Evolutionary conservation across 2,329 filamentous ascomycete genomes (phyloP).

Genomic region (Talaromyces sp.): DNA sequence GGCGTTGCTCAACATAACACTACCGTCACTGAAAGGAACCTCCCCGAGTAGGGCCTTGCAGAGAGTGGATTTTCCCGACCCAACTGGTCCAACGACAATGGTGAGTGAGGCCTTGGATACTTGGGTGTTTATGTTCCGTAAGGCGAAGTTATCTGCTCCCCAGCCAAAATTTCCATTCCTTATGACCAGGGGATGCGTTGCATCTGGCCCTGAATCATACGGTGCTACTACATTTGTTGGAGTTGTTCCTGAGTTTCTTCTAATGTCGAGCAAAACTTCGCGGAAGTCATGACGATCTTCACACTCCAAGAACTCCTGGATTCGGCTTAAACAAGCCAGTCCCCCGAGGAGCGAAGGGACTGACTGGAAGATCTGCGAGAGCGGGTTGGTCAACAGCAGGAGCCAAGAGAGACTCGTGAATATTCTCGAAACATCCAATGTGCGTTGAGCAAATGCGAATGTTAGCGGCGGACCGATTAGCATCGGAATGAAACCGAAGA

Average conservation of each 20-base stretch:
- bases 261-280: not conserved
- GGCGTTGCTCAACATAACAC: not conserved
- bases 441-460: conserved; percentile 8
- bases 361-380: conserved; percentile 18
- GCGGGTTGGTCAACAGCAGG: conserved; percentile 17
- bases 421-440: conserved; percentile 16
- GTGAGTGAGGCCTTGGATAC: conserved; percentile 3
- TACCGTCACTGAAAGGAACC: conserved; percentile 25
- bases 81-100: conserved; percentile 9
- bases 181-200: not conserved
- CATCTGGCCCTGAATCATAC: not conserved
- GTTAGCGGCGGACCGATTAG: conserved; percentile 9
- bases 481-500: conserved; percentile 16
- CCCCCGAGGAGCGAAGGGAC: conserved; percentile 17
- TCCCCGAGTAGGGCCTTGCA: conserved; percentile 32
- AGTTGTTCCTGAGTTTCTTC: not conserved
- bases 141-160: not conserved
- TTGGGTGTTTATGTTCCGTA: not conserved
- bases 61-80: conserved; percentile 32
- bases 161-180: conserved; percentile 4
- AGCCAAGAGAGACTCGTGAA: conserved; percentile 26
- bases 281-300: conserved; percentile 15
- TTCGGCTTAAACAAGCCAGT: conserved; percentile 20
- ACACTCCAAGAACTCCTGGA: conserved; percentile 21
- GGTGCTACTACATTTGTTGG: not conserved